Evolutionary conservation across 1,139 yeast genomes (phyloP).

Genomic region (Pichia sp.): DNA sequence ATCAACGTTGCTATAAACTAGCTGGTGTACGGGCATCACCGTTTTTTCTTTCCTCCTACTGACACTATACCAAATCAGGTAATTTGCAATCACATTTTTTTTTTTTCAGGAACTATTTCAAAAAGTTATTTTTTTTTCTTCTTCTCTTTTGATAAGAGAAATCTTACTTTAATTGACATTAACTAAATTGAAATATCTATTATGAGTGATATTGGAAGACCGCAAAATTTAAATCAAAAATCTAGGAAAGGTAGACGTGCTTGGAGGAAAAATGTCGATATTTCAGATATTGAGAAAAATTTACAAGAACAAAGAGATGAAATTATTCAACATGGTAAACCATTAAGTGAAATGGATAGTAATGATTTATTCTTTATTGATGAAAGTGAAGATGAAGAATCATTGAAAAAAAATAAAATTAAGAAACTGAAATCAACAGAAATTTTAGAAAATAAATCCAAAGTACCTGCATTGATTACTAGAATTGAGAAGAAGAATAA

Average conservation of each 20-base stretch:
- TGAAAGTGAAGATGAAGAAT: constrained; percentile 48
- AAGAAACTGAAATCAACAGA: constrained; percentile 63
- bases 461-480: constrained; percentile 53
- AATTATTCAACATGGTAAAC: constrained; percentile 57
- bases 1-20: too few species aligned
- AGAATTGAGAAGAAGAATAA: constrained; percentile 27
- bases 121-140: neutral
- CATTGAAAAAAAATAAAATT: constrained; percentile 33
- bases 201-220: constrained; percentile 33
- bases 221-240: constrained; percentile 47
- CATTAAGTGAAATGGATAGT: constrained; percentile 32
- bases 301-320: constrained; percentile 64
- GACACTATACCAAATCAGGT: neutral
- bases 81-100: neutral
- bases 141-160: neutral
- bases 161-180: neutral
- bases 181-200: neutral
- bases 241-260: constrained; percentile 91
- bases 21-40: neutral
- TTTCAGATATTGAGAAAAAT: constrained; percentile 66
- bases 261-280: constrained; percentile 92
- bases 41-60: too few species aligned
- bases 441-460: constrained; percentile 69
- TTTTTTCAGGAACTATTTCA: neutral
- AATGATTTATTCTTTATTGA: constrained; percentile 66